Percentiles rank a stretch among this genome's conserved stretches.
Evolutionary conservation across 129 eudicot genomes (phyloP).

Genomic region (Saposhnikovia divaricata): DNA sequence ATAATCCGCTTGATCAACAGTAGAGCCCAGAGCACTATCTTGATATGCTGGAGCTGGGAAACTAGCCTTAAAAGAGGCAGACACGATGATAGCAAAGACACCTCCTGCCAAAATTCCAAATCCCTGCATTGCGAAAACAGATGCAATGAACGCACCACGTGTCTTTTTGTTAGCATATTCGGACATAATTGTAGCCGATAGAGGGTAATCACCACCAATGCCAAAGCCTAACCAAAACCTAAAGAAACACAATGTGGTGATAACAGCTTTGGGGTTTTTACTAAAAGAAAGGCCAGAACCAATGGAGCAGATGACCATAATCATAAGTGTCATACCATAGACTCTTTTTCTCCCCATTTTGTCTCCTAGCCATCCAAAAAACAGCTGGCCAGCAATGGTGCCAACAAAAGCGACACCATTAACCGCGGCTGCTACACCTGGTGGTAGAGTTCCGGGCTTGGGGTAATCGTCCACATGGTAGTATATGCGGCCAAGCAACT

Average conservation of each 20-base stretch:
- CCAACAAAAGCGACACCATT: constrained; percentile 4
- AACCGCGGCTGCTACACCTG: background rate
- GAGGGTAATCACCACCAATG: constrained; percentile 11
- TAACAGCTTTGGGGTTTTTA: background rate
- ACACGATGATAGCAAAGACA: constrained; percentile 20
- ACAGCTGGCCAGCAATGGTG: background rate
- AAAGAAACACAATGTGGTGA: background rate
- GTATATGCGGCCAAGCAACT: constrained; percentile 7
- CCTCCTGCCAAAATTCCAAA: constrained; percentile 32
- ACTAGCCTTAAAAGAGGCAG: constrained; percentile 19
- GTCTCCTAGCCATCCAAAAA: constrained; percentile 1
- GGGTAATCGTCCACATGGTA: background rate
- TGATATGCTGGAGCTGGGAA: constrained; percentile 27
- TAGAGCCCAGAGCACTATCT: constrained; percentile 25
- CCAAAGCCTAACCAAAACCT: constrained; percentile 10
- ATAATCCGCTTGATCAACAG: constrained; percentile 30
- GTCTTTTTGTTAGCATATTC: constrained; percentile 40
- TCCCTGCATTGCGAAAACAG: constrained; percentile 44
- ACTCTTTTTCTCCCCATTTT: constrained; percentile 13
- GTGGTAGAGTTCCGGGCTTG: background rate
- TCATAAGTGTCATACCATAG: background rate
- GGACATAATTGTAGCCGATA: constrained; percentile 17
- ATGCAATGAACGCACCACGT: constrained; percentile 32
- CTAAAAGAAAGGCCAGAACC: constrained; percentile 2
- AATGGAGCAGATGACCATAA: background rate